Percentiles rank a stretch among this genome's conserved stretches.
phyloP scores from a whole-genome alignment of 2,329 filamentous ascomycete genomes.

The Aureobasidium musti region DNA sequence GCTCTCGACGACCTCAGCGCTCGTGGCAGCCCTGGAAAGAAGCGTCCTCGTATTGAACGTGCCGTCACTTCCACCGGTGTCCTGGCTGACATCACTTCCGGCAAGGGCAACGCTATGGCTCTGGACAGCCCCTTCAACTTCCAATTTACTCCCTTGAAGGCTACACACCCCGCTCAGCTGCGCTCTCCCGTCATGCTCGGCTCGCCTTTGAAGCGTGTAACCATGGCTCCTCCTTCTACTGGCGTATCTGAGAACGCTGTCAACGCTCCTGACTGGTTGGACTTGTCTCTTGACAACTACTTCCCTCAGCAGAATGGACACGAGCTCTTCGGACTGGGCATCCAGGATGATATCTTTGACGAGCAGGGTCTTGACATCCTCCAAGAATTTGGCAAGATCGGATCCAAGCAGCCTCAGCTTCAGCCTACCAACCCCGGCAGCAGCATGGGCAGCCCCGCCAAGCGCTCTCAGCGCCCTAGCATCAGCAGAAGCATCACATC shows the following conservation, averaged over 20 bases:
- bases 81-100: constrained; percentile 62
- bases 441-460: constrained; percentile 31
- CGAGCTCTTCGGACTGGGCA: constrained; percentile 57
- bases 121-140: constrained; percentile 36
- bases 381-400: constrained; percentile 75
- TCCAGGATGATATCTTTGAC: constrained; percentile 61
- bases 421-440: constrained; percentile 16
- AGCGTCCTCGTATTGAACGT: constrained; percentile 63
- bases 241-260: constrained; percentile 17
- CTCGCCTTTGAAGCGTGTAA: constrained; percentile 40
- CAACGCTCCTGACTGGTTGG: constrained; percentile 32
- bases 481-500: constrained; percentile 32
- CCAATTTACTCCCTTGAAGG: constrained; percentile 39
- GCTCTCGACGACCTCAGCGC: constrained; percentile 47
- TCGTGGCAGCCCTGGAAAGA: constrained; percentile 68
- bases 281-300: constrained; percentile 35
- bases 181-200: constrained; percentile 37
- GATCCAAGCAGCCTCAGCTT: constrained; percentile 40
- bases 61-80: constrained; percentile 63
- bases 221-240: constrained; percentile 28
- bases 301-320: constrained; percentile 45
- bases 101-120: constrained; percentile 35
- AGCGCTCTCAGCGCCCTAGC: constrained; percentile 30
- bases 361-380: constrained; percentile 68
- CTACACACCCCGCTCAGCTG: constrained; percentile 32